phyloP scores from a whole-genome alignment of 179 eudicot genomes.

The Amaranthus tricolor region DNA sequence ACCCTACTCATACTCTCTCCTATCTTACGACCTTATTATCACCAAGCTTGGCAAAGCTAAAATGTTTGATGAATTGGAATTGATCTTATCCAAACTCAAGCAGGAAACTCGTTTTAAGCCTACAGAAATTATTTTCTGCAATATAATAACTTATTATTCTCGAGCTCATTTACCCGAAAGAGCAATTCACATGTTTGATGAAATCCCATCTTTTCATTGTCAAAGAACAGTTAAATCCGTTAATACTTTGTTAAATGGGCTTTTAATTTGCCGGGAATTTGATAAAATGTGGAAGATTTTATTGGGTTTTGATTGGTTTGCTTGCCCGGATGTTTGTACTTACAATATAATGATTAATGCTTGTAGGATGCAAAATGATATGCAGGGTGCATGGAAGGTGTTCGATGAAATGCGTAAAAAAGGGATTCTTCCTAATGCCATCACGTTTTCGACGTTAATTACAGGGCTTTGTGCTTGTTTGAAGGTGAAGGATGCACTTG shows the following conservation, averaged over 20 bases:
- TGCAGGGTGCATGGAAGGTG: conserved; percentile 54
- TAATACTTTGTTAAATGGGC: conserved; percentile 57
- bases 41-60: conserved; percentile 75
- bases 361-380: conserved; percentile 33
- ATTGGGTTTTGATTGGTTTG: conserved; percentile 39
- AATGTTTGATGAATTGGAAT: conserved; percentile 63
- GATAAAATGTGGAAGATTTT: conserved; percentile 39
- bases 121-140: conserved; percentile 64
- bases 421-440: conserved; percentile 46
- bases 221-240: conserved; percentile 55
- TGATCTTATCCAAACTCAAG: conserved; percentile 45
- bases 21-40: conserved; percentile 70
- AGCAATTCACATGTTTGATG: conserved; percentile 49
- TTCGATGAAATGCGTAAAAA: conserved; percentile 68
- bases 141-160: conserved; percentile 52
- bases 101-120: conserved; percentile 50
- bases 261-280: conserved; percentile 46
- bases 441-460: conserved; percentile 69
- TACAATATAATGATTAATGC: conserved; percentile 68
- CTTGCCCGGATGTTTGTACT: conserved; percentile 55
- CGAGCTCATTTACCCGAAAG: conserved; percentile 45
- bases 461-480: conserved; percentile 43
- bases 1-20: conserved; percentile 57
- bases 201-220: conserved; percentile 56
- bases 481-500: conserved; percentile 47